Evolutionary conservation across 176 grass and related monocot species (phyloP).

Genomic region (Echinochloa phyllopogon): DNA sequence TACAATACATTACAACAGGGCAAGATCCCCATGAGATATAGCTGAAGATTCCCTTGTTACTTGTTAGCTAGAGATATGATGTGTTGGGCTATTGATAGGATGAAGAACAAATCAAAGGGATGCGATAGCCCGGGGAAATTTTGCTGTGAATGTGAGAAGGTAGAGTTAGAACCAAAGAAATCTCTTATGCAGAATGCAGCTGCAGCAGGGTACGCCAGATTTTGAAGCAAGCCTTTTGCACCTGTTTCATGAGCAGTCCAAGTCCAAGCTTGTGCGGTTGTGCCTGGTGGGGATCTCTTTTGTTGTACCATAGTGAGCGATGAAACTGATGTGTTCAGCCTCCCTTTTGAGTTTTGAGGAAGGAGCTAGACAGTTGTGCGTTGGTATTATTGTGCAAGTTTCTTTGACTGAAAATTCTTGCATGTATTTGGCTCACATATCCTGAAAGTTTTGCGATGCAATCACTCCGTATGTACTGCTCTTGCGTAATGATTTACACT

Average conservation of each 20-base stretch:
- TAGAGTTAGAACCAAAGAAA: slow-evolving; percentile 23
- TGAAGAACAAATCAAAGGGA: slow-evolving; percentile 3
- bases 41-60: slow-evolving; percentile 1
- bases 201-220: slow-evolving; percentile 10
- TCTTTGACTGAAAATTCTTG: too few species aligned
- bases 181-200: slow-evolving; percentile 22
- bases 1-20: background rate
- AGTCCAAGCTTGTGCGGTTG: background rate
- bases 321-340: too few species aligned
- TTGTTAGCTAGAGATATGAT: slow-evolving; percentile 37
- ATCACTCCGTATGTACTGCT: too few species aligned
- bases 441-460: too few species aligned
- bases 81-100: background rate
- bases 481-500: too few species aligned
- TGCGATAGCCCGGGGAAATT: background rate
- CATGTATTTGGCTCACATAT: too few species aligned
- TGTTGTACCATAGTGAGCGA: too few species aligned
- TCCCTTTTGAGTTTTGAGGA: too few species aligned
- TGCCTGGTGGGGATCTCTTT: too few species aligned
- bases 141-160: background rate
- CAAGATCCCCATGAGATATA: slow-evolving; percentile 3
- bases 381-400: too few species aligned
- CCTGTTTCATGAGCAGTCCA: slow-evolving; percentile 24
- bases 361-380: too few species aligned
- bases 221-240: slow-evolving; percentile 4